These are phyloP conservation scores for Fraxinus floribunda DNA, from an alignment of 305 asterid species.

Conservation along the genomic window DNA sequence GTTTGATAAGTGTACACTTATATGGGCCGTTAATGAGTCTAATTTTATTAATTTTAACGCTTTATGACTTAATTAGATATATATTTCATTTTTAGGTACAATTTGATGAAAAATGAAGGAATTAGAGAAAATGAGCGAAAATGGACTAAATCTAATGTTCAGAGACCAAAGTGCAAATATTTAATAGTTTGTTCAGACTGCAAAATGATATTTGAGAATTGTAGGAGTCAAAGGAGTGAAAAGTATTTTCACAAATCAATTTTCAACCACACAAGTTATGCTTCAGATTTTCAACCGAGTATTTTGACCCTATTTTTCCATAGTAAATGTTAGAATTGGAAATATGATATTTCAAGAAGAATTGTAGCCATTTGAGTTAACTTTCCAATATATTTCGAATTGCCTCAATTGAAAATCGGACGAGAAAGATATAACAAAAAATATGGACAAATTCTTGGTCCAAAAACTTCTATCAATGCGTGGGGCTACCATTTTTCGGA, in stretches of 20 bases:
- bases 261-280: background rate
- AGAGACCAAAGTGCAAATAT: too few relatives aligned
- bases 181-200: background rate
- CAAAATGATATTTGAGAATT: background rate
- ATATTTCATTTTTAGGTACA: too few relatives aligned
- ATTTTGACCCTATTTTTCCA: background rate
- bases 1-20: too few relatives aligned
- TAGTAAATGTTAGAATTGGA: background rate
- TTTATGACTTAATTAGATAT: too few relatives aligned
- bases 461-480: too few relatives aligned
- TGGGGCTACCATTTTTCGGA: too few relatives aligned
- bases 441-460: background rate
- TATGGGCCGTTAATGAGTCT: too few relatives aligned
- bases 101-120: too few relatives aligned
- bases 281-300: background rate
- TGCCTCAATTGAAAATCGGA: background rate
- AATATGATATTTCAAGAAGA: background rate
- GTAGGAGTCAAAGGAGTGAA: background rate
- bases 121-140: too few relatives aligned
- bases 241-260: background rate
- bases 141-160: too few relatives aligned
- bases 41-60: too few relatives aligned
- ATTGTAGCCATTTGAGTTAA: background rate
- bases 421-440: background rate
- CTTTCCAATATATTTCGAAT: background rate